phyloP scores from a whole-genome alignment of 2,329 filamentous ascomycete species.

The Hypomyces perniciosus region DNA sequence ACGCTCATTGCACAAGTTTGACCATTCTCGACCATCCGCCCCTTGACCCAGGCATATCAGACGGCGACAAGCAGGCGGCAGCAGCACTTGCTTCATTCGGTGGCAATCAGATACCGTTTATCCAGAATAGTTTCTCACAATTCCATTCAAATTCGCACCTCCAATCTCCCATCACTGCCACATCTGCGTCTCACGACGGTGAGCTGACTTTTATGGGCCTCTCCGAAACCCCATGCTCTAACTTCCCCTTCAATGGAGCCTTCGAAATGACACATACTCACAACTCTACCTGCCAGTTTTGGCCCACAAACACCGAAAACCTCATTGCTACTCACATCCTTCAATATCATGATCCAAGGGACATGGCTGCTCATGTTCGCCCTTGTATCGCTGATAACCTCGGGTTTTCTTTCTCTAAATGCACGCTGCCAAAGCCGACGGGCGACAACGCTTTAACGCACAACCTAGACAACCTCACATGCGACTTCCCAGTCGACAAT shows the following conservation, averaged over 20 bases:
- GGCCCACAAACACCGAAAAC: slow-evolving; percentile 17
- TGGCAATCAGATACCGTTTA: slow-evolving; percentile 12
- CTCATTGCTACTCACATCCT: slow-evolving; percentile 25
- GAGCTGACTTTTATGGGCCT: slow-evolving; percentile 10
- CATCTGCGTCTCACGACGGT: slow-evolving; percentile 3
- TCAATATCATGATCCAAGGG: slow-evolving; percentile 24
- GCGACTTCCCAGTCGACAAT: slow-evolving; percentile 24
- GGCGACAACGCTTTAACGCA: slow-evolving; percentile 12
- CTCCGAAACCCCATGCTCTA: slow-evolving; percentile 16
- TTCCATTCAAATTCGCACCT: slow-evolving; percentile 1
- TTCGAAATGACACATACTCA: slow-evolving; percentile 10
- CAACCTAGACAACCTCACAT: slow-evolving; percentile 18
- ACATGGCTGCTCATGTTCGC: slow-evolving; percentile 18
- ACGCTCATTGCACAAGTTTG: slow-evolving; percentile 25
- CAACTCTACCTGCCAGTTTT: slow-evolving; percentile 14
- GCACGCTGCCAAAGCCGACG: slow-evolving; percentile 22
- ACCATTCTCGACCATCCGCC: neutral
- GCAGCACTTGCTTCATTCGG: slow-evolving; percentile 27
- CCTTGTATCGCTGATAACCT: slow-evolving; percentile 25
- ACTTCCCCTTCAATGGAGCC: slow-evolving; percentile 17
- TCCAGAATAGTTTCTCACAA: neutral
- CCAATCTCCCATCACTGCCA: neutral
- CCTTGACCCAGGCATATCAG: slow-evolving; percentile 12
- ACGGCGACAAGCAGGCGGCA: slow-evolving; percentile 23
- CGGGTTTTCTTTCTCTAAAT: slow-evolving; percentile 20